phyloP scores from a whole-genome alignment of 306 rosid species.

The Rosa rugosa region DNA sequence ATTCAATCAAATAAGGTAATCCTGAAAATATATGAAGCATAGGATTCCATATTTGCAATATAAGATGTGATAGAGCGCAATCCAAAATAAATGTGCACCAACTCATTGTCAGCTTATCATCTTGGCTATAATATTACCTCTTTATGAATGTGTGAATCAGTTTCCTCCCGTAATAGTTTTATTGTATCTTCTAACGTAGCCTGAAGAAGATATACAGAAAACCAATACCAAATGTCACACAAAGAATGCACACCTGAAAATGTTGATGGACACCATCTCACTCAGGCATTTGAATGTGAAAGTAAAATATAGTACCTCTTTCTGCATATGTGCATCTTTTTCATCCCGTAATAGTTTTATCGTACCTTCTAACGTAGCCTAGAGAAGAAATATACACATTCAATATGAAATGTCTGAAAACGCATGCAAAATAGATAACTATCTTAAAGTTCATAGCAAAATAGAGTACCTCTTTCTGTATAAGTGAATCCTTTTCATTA shows the following conservation, averaged over 20 bases:
- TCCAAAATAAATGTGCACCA: background rate
- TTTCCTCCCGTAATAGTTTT: conserved; percentile 47
- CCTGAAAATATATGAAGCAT: conserved; percentile 21
- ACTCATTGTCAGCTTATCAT: background rate
- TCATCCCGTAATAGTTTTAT: conserved; percentile 42
- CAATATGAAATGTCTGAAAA: conserved; percentile 3
- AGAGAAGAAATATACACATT: conserved; percentile 7
- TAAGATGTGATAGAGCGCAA: conserved; percentile 15
- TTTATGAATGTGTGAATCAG: conserved; percentile 38
- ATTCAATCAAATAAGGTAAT: conserved; percentile 22
- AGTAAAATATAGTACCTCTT: conserved; percentile 43
- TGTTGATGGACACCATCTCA: background rate
- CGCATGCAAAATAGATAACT: background rate
- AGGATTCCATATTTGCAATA: conserved; percentile 13
- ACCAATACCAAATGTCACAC: conserved; percentile 10
- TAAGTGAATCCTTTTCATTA: conserved; percentile 37
- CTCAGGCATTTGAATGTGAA: background rate
- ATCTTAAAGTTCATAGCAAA: conserved; percentile 7
- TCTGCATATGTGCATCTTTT: conserved; percentile 38
- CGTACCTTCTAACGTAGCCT: conserved; percentile 48
- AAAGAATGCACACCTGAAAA: conserved; percentile 4
- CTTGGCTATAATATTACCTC: conserved; percentile 36
- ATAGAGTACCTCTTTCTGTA: conserved; percentile 48
- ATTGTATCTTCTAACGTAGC: conserved; percentile 48
- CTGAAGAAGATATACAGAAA: conserved; percentile 42